Base-by-base conservation (phyloP, 352 stramenopile genomes). In the Thraustochytrium sp. region DNA sequence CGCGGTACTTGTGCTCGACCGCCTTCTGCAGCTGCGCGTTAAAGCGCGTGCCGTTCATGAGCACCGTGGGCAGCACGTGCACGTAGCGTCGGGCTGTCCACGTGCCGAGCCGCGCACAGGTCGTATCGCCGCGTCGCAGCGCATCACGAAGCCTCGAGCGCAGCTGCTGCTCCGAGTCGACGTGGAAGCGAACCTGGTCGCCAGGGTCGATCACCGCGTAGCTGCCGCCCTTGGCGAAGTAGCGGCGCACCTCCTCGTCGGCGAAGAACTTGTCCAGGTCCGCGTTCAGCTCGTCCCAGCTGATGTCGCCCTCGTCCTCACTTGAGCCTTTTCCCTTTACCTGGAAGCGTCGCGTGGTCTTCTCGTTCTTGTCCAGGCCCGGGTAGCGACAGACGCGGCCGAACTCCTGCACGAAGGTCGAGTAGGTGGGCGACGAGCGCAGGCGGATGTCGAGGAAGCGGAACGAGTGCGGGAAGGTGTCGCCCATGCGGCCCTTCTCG, bases 381-480 rank as follows among this genome's bases (percentile, higher is more conserved):
- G 59, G 59, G 26, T 72, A 72, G 36, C 59, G 59, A 1, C 59
- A 72, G 13, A 48, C 59, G n/a, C 59, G 59, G 21, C 59, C 59
- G 26, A 72, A 72, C 36, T 72, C 59, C 31, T 72, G 59, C 16
- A 72, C 59, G 46, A 72, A 72, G 34, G 59, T 72, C 16, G 59
- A 72, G 40, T 72, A 72, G 9, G 59, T 72, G 9, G 9, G 34
- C 4, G 59, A 72, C 8, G 59, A 72, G 34, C 59, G 59, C 59
- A 72, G n/a, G 26, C 59, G 59, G n/a, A 72, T 49, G 36, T 72
- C 59, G 8, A 72, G 59, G n/a, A 72, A 72, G 59, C 5, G 59
- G 36, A 72, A 72, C 9, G 59, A 72, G 40, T 72, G 59, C 34
- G 59, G 59, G 36, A 72, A 72, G 34, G 59, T 72, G 36, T 72